A percentile compares a stretch with the other conserved stretches of the same genome.
These are phyloP conservation scores for Stachybotrys echinatus DNA, from an alignment of 2,329 filamentous ascomycete genomes.

Conservation along the genomic window DNA sequence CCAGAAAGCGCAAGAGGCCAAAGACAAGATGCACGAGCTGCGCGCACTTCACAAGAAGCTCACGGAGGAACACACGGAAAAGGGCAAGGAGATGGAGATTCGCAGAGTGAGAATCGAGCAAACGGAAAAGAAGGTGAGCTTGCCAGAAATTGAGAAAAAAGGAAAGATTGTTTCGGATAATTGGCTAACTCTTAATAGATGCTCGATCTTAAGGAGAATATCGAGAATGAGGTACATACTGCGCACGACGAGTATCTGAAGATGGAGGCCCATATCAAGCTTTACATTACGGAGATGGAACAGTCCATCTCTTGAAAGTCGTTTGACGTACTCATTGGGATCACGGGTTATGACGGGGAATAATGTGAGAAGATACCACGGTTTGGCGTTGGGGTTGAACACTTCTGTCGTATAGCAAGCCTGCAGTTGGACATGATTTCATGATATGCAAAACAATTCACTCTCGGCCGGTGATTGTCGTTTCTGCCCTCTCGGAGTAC, in stretches of 20 bases:
- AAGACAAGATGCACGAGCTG: constrained; percentile 86
- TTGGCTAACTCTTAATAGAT: constrained; percentile 56
- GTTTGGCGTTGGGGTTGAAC: constrained; percentile 28
- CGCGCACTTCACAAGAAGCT: constrained; percentile 73
- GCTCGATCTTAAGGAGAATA: constrained; percentile 95
- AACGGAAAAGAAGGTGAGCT: constrained; percentile 88
- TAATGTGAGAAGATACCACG: constrained; percentile 29
- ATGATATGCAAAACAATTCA: too few species aligned
- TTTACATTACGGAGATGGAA: constrained; percentile 99
- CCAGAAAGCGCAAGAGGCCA: constrained; percentile 74
- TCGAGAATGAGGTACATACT: constrained; percentile 86
- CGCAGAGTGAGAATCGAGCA: constrained; percentile 92
- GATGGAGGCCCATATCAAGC: constrained; percentile 93
- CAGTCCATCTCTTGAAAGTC: constrained; percentile 56
- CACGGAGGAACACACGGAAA: constrained; percentile 78
- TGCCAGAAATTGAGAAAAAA: neutral
- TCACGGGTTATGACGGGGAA: constrained; percentile 4
- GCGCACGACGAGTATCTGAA: constrained; percentile 95
- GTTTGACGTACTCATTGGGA: neutral
- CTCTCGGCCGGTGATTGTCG: neutral
- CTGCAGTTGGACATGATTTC: neutral
- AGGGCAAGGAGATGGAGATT: constrained; percentile 87
- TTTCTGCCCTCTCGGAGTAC: neutral
- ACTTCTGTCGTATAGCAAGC: constrained; percentile 1
- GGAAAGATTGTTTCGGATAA: too few species aligned